Conservation (phyloP, 2,329 filamentous ascomycete species). For the Tolypocladium album region DNA sequence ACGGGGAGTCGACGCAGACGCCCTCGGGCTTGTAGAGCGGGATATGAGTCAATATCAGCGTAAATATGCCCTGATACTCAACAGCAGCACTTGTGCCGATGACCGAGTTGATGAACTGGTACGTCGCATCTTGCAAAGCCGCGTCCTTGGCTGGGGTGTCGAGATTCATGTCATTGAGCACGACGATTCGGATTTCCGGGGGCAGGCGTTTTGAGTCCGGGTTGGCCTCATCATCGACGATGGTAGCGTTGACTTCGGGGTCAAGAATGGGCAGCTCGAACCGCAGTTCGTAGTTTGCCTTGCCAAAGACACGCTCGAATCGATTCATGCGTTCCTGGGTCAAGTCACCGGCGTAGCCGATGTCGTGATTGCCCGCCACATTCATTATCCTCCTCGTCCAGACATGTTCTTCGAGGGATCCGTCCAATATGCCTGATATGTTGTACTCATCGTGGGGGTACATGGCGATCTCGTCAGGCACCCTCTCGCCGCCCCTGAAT, state of each 20-base stretch:
- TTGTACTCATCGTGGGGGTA: slow-evolving; percentile 39
- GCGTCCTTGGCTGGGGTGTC: slow-evolving; percentile 66
- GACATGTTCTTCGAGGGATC: slow-evolving; percentile 28
- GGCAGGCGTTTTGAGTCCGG: slow-evolving; percentile 34
- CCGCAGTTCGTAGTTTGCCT: slow-evolving; percentile 79
- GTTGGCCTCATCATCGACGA: slow-evolving; percentile 30
- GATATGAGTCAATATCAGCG: slow-evolving; percentile 82
- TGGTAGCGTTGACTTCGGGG: slow-evolving; percentile 25
- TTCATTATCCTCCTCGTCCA: slow-evolving; percentile 81
- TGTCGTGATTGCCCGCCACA: slow-evolving; percentile 88
- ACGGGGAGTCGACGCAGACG: slow-evolving; percentile 73
- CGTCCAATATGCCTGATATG: slow-evolving; percentile 37
- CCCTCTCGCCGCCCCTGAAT: slow-evolving; percentile 56
- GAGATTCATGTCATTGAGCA: slow-evolving; percentile 89
- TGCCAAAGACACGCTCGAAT: slow-evolving; percentile 79
- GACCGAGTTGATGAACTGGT: slow-evolving; percentile 62
- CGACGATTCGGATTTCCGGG: slow-evolving; percentile 69
- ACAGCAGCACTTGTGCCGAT: slow-evolving; percentile 54
- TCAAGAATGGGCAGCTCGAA: slow-evolving; percentile 48
- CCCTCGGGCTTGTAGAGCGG: slow-evolving; percentile 77
- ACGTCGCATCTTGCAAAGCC: slow-evolving; percentile 64
- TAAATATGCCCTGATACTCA: slow-evolving; percentile 55
- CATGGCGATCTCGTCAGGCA: slow-evolving; percentile 44
- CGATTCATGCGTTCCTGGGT: slow-evolving; percentile 62
- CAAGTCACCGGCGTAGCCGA: slow-evolving; percentile 91